Conservation (phyloP, 1,139 yeast species). For the Debaryomyces udenii region DNA sequence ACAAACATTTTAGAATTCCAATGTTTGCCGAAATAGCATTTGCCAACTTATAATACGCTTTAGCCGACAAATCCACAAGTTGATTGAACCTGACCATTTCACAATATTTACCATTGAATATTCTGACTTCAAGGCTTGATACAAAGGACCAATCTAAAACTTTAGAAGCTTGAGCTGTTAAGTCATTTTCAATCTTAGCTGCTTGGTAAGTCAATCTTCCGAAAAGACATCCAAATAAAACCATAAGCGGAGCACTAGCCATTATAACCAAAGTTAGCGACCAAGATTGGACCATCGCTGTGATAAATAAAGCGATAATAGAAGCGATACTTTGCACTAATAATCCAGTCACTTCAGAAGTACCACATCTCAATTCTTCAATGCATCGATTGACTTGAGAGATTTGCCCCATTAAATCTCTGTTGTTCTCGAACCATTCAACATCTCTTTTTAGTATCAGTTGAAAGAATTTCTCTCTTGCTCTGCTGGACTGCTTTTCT, state of each 20-base stretch:
- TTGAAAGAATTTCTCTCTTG: slow-evolving; percentile 48
- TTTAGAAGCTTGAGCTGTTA: slow-evolving; percentile 59
- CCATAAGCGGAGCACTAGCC: slow-evolving; percentile 71
- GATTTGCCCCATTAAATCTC: slow-evolving; percentile 61
- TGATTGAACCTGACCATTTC: slow-evolving; percentile 53
- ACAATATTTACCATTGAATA: slow-evolving; percentile 56
- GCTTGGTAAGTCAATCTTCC: slow-evolving; percentile 54
- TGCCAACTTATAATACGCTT: slow-evolving; percentile 49
- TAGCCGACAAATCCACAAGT: slow-evolving; percentile 46
- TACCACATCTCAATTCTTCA: slow-evolving; percentile 74
- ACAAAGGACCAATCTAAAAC: slow-evolving; percentile 70
- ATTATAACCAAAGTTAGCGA: slow-evolving; percentile 74
- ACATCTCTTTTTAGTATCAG: slow-evolving; percentile 42
- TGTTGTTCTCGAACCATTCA: slow-evolving; percentile 62
- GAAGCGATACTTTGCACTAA: slow-evolving; percentile 56
- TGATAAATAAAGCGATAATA: slow-evolving; percentile 57
- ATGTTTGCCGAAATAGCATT: slow-evolving; percentile 58
- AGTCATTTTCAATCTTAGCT: slow-evolving; percentile 59
- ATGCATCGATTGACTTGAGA: slow-evolving; percentile 72
- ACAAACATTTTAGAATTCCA: slow-evolving; percentile 57
- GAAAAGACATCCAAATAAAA: slow-evolving; percentile 49
- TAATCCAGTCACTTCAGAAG: slow-evolving; percentile 67
- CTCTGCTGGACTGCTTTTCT: slow-evolving; percentile 65
- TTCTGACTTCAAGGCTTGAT: slow-evolving; percentile 61
- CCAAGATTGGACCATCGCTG: slow-evolving; percentile 84